Base-by-base conservation (phyloP, 139 green algal genomes). In the Volvox africanus region DNA sequence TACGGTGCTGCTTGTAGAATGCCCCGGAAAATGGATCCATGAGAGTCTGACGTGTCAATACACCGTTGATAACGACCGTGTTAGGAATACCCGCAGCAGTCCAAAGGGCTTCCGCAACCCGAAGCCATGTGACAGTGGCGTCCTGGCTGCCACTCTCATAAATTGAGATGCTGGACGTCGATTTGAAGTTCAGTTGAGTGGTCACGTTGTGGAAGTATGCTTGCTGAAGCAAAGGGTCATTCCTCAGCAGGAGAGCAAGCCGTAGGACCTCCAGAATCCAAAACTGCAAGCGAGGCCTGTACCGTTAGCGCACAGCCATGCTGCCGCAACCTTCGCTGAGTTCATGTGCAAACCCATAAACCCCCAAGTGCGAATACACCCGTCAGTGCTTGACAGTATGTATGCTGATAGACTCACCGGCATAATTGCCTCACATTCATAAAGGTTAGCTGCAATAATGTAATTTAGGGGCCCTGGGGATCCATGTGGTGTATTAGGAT, bases 1-100 rank as follows among this genome's bases (percentile, higher is more conserved):
- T 86, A 71, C 80, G 80, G 28, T 86, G 80, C 50, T 86, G 80
- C 50, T 86, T 86, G 50, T 86, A 86, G 24, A 73, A 86, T 16
- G 22, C 61, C 24, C 80, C 80, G 28, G 33, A 62, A 24, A 73
- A 86, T 17, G 80, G 80, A 13, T 86, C 80, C 80, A 86, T 73
- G 26, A 86, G 80, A 1, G 80, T 86, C 80, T 86, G 80, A 30
- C 80, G 80, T 26, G 80, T 86, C 14, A 86, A 28, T 17, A 61
- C 36, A 24, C 80, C 80, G n/a, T 86, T 86, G 50, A 71, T 86
- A 11, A 86, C 80, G 12, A 86, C 50, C 0, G 28, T 62, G 28
- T 55, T 73, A n/a, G 30, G 80, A 17, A 86, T 86, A n/a, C 44
- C 80, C 26, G 80, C 44, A 30, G 80, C 80, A 13, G 80, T 73